phyloP scores from a whole-genome alignment of 129 eudicot genomes.

The Logfia minima region DNA sequence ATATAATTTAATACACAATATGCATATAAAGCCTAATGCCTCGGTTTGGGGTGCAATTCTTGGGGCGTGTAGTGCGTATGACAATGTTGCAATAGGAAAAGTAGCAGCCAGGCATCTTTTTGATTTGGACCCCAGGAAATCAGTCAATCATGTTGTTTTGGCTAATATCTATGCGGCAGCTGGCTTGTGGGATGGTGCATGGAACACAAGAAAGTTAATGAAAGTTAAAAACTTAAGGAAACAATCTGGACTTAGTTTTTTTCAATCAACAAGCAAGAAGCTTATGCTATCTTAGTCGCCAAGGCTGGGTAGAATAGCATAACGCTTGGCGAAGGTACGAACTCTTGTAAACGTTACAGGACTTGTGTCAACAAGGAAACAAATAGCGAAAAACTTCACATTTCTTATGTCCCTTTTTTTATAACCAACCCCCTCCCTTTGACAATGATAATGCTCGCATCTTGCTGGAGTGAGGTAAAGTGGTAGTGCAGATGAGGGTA shows the following conservation, averaged over 20 bases:
- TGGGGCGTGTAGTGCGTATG: slow-evolving; percentile 64
- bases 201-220: slow-evolving; percentile 46
- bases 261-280: slow-evolving; percentile 29
- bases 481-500: too few relatives aligned
- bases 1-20: slow-evolving; percentile 34
- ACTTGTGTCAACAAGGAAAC: not conserved
- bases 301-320: not conserved
- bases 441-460: too few relatives aligned
- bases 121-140: slow-evolving; percentile 42
- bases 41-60: slow-evolving; percentile 69
- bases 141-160: slow-evolving; percentile 56
- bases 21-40: slow-evolving; percentile 51
- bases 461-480: too few relatives aligned
- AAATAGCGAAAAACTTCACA: not conserved
- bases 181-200: slow-evolving; percentile 64
- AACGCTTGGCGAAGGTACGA: not conserved
- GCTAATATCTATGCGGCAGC: slow-evolving; percentile 63
- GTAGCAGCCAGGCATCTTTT: slow-evolving; percentile 48
- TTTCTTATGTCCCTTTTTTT: not conserved
- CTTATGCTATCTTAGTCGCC: slow-evolving; percentile 18
- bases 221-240: slow-evolving; percentile 37
- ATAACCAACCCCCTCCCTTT: too few relatives aligned
- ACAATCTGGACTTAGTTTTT: slow-evolving; percentile 51
- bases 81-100: slow-evolving; percentile 50
- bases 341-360: not conserved